Evolutionary conservation across 495 filamentous ascomycete species (phyloP), one percentile per base, ranked within the genome.

Genomic region (Penicillium fimorum): DNA sequence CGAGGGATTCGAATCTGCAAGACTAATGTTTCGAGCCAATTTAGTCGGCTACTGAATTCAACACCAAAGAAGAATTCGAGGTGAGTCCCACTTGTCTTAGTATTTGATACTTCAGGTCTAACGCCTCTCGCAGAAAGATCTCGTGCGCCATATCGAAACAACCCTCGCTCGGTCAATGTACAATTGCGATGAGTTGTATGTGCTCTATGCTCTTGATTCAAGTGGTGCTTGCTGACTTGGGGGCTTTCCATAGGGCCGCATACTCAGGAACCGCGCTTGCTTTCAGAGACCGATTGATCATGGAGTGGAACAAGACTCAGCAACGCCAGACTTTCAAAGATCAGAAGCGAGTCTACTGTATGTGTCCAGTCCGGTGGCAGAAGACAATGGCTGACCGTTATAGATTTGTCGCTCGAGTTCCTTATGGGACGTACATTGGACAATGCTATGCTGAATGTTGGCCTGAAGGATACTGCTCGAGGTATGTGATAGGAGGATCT

Each of bases 371-470:
- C 9, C 2, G 12, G 24, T 24, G 3, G 18, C 33, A 12, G 6
- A 41, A 24, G 20, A 25, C 7, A 38, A 10, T 45, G 13, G n/a
- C 41, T 56, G 51, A 51, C 35, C 0, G 30, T 52, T 38, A 10
- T 61, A 84, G 83, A 98, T 70, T 80, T 98, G 41, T 96, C 91
- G 30, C 82, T 98, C 41, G 94, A 98, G 68, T 98, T 98, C 64
- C 76, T 98, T 55, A 98, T 98, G 94, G 94, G 94, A 24, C 79
- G 94, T 62, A 88, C 94, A 33, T 74, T 98, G 62, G 94, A 98
- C 74, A 98, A 98, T 86, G 92, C 95, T 30, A 97, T 98, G 90
- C 82, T 98, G 53, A 98, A 98, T 65, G 81, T 94, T 50, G 90
- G 88, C 10, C 77, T 90, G 75, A 98, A 98, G 73, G 84, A 90